These are phyloP conservation scores for Triticum timopheevii DNA, from an alignment of 176 grass and related monocot genomes.

Conservation along the genomic window DNA sequence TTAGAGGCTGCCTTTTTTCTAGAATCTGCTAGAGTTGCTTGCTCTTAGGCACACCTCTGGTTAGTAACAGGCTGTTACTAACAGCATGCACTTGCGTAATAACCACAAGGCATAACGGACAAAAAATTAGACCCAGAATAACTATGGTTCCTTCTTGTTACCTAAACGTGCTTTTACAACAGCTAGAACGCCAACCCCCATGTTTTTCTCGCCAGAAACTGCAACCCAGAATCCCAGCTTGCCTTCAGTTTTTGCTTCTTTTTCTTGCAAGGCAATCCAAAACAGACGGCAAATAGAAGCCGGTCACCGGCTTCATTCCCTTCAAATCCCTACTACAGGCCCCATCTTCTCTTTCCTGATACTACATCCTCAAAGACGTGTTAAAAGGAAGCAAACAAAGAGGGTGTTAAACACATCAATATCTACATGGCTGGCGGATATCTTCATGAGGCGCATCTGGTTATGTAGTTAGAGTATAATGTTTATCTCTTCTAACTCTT, in stretches of 20 bases:
- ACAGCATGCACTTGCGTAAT: background rate
- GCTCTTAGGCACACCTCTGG: too few relatives aligned
- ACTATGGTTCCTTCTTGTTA: constrained; percentile 17
- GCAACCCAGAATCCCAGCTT: background rate
- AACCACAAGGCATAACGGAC: background rate
- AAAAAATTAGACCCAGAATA: background rate
- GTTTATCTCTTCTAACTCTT: too few relatives aligned
- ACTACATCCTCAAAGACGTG: background rate
- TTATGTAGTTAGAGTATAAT: too few relatives aligned
- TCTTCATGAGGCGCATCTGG: too few relatives aligned
- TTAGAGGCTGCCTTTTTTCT: too few relatives aligned
- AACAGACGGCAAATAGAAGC: constrained; percentile 20
- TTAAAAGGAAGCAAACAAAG: constrained; percentile 8
- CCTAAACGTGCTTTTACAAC: constrained; percentile 29
- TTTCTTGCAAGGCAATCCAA: constrained; percentile 42
- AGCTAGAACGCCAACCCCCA: background rate
- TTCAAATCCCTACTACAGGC: constrained; percentile 1
- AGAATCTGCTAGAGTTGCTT: too few relatives aligned
- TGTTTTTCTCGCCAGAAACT: background rate
- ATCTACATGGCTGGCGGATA: too few relatives aligned
- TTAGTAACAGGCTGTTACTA: background rate
- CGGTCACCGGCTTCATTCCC: background rate
- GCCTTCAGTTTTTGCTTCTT: constrained; percentile 23
- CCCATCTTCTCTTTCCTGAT: constrained; percentile 8
- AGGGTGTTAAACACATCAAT: background rate